Percentiles rank a stretch among this genome's conserved stretches.
phyloP scores from a whole-genome alignment of 1,284 basidiomycete species.

The Rugiboletus extremiorientalis region DNA sequence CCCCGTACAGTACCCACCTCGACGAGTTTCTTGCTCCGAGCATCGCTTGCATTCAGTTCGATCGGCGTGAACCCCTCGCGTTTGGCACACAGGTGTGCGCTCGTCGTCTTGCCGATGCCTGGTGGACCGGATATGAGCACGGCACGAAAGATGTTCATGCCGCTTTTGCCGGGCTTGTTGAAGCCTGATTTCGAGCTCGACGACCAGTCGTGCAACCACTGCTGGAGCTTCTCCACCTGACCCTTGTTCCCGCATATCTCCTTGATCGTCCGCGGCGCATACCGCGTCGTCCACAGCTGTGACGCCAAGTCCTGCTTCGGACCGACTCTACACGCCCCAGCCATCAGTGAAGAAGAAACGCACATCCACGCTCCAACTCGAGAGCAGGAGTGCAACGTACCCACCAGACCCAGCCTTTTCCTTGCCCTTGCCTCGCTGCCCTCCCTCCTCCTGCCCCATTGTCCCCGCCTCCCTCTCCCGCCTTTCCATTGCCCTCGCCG shows the following conservation, averaged over 20 bases:
- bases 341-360: no score
- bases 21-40: conserved; percentile 94
- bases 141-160: conserved; percentile 84
- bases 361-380: no score
- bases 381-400: conserved; percentile 11
- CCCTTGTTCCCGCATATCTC: conserved; percentile 97
- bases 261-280: conserved; percentile 85
- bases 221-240: conserved; percentile 83
- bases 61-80: conserved; percentile 89
- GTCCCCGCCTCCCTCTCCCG: conserved; percentile 56
- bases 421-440: conserved; percentile 7
- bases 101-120: conserved; percentile 97
- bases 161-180: conserved; percentile 93
- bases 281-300: conserved; percentile 95
- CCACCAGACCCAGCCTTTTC: conserved; percentile 6
- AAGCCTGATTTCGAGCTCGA: conserved; percentile 72
- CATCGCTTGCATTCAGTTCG: conserved; percentile 95
- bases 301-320: conserved; percentile 45
- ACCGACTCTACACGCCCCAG: conserved; percentile 11
- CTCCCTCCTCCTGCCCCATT: conserved; percentile 16
- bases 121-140: conserved; percentile 92
- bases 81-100: conserved; percentile 90
- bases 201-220: conserved; percentile 89
- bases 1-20: conserved; percentile 73
- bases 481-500: conserved; percentile 76